phyloP scores from a whole-genome alignment of 1,139 yeast species.

The Hansenula sp. region DNA sequence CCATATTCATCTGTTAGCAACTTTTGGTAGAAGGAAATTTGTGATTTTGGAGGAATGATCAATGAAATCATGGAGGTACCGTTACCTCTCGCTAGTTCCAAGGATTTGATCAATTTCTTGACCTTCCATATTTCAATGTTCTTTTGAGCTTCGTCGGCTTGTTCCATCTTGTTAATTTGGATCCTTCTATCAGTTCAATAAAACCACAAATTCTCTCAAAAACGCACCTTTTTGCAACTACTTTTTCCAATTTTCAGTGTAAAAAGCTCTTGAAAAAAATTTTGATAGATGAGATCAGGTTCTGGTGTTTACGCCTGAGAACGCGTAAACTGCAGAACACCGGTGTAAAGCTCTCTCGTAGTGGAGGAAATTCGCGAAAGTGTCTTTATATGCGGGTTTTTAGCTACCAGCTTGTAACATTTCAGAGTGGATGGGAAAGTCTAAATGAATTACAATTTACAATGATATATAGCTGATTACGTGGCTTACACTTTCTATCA shows the following conservation, averaged over 20 bases:
- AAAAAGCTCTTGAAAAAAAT: not conserved
- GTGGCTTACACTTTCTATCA: not conserved
- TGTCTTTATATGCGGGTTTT: too few relatives aligned
- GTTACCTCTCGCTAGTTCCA: constrained; percentile 91
- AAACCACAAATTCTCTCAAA: too few relatives aligned
- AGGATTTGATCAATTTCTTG: constrained; percentile 83
- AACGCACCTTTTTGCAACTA: not conserved
- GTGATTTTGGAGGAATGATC: constrained; percentile 93
- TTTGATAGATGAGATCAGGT: constrained; percentile 1
- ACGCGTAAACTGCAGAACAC: constrained; percentile 3
- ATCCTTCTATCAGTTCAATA: not conserved
- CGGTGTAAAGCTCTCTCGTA: not conserved
- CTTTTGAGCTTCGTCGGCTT: constrained; percentile 73
- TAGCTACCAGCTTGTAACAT: too few relatives aligned
- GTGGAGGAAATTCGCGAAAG: too few relatives aligned
- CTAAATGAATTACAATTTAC: too few relatives aligned
- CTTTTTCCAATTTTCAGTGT: not conserved
- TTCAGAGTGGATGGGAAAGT: too few relatives aligned
- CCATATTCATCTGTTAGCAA: constrained; percentile 98
- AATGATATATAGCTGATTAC: not conserved
- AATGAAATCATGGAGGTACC: constrained; percentile 98
- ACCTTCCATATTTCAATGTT: constrained; percentile 99
- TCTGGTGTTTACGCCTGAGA: constrained; percentile 7
- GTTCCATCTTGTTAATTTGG: constrained; percentile 30
- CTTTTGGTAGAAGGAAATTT: constrained; percentile 81